phyloP scores from a whole-genome alignment of 352 stramenopile genomes.

The Phytophthora kernoviae region DNA sequence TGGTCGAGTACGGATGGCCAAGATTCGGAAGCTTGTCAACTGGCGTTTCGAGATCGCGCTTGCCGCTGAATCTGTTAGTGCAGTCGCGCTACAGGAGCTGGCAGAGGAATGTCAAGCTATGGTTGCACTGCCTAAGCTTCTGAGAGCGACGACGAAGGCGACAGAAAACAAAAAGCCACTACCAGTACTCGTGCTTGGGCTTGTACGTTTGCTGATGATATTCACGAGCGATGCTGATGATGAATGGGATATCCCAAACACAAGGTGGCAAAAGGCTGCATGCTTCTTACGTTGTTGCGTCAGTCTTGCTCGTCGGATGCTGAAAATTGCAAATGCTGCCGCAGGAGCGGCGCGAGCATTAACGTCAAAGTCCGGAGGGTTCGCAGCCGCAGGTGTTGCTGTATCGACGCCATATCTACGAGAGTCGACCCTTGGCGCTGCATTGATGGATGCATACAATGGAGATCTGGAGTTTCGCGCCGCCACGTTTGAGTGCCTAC shows the following conservation, averaged over 20 bases:
- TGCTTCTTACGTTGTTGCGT: constrained; percentile 56
- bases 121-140: constrained; percentile 40
- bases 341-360: constrained; percentile 33
- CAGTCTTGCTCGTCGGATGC: constrained; percentile 54
- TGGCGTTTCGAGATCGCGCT: constrained; percentile 36
- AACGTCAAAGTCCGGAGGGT: constrained; percentile 7
- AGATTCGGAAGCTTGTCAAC: constrained; percentile 49
- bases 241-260: constrained; percentile 54
- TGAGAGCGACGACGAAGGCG: constrained; percentile 12
- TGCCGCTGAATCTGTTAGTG: constrained; percentile 20
- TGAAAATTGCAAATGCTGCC: constrained; percentile 50
- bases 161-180: constrained; percentile 21
- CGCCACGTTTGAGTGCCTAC: constrained; percentile 50
- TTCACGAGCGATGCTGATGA: constrained; percentile 60
- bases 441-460: constrained; percentile 50
- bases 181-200: constrained; percentile 62
- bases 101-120: constrained; percentile 57
- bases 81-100: constrained; percentile 56
- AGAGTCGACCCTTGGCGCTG: constrained; percentile 35
- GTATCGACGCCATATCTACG: constrained; percentile 40
- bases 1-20: constrained; percentile 62
- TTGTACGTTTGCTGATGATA: constrained; percentile 76
- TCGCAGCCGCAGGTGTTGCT: constrained; percentile 23
- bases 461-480: constrained; percentile 56
- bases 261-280: constrained; percentile 68